Base-by-base conservation (phyloP, 2,329 filamentous ascomycete species). In the Emergomyces orientalis region DNA sequence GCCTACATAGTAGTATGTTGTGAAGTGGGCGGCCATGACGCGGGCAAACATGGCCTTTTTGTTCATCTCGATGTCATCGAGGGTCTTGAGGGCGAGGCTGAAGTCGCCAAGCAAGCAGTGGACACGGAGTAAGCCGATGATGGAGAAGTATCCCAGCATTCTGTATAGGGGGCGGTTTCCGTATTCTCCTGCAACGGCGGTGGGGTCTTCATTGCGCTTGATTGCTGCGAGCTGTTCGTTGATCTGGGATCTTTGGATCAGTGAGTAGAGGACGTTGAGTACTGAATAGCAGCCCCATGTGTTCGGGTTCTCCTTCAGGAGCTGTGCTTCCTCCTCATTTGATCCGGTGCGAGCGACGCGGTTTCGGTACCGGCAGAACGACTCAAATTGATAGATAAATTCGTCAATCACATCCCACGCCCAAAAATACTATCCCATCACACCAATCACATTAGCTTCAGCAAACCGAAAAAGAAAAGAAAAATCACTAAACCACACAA, bases 361-460 rank as follows among this genome's bases (percentile, higher is more conserved):
- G 78, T 95, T 91, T 74, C 94, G 88, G 84, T 97, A 97, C 67
- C 91, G 91, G 77, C 91, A 97, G 84, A 99, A 99, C 64, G 92
- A 95, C 84, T 99, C 97, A 84, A 99, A 99, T 78, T 99, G 94
- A 83, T 99, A 99, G 80, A 99, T 97, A 82, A 99, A 99, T 79
- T 99, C 94, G 78, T 99, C 94, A 79, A 99, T 97, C 70, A 97
- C 93, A 77, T 99, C 94, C 94, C 94, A 99, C 51, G 94, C 94
- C 94, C 94, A 99, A 82, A 93, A 97, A 81, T 96, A 95, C 91
- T 97, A 76, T 65, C 64, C 25, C 52, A 60, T 52, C 34, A 54
- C 8, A 63, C 45, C 9, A 13, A 30, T 13, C 11, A 54, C 13
- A 43, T 66, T 63, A 65, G 62, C 51, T 14, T 51, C 32, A 11